phyloP scores from a whole-genome alignment of 2,329 filamentous ascomycete species.

The Waltergamsia citrina region DNA sequence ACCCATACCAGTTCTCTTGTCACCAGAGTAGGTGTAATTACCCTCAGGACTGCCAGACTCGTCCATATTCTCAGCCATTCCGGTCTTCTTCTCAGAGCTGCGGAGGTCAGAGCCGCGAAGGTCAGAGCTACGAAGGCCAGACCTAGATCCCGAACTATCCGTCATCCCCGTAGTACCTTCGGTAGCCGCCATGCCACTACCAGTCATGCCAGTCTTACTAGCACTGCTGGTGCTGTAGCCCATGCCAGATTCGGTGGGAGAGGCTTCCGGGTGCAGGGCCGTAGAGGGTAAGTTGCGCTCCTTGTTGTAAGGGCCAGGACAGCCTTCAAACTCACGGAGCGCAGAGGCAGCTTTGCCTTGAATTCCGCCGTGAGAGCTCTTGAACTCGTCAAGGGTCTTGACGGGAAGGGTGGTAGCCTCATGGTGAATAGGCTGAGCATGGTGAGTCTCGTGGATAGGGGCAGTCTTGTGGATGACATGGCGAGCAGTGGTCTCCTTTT shows the following conservation, averaged over 20 bases:
- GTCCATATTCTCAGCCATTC: not conserved
- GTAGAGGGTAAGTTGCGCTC: not conserved
- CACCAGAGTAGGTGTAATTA: not conserved
- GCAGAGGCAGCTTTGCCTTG: slow-evolving; percentile 40
- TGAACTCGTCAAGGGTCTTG: slow-evolving; percentile 57
- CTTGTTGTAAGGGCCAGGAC: slow-evolving; percentile 26
- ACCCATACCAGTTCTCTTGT: not conserved
- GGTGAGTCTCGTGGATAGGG: slow-evolving; percentile 63
- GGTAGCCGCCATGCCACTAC: slow-evolving; percentile 12
- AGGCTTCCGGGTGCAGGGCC: not conserved
- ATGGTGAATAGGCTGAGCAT: slow-evolving; percentile 58
- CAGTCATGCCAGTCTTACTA: not conserved
- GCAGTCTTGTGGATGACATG: slow-evolving; percentile 62
- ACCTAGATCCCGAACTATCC: no score
- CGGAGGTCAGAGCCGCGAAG: no score
- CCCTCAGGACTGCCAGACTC: no score
- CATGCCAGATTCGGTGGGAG: not conserved
- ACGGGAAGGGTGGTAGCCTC: slow-evolving; percentile 52
- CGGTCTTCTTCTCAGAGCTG: not conserved
- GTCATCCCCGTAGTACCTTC: not conserved
- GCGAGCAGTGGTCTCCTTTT: slow-evolving; percentile 60
- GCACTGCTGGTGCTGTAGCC: not conserved
- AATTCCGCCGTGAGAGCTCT: slow-evolving; percentile 36
- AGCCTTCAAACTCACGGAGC: slow-evolving; percentile 51
- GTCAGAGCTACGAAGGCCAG: no score